phyloP scores from a whole-genome alignment of 352 stramenopile species.

The Phytophthora pisi region DNA sequence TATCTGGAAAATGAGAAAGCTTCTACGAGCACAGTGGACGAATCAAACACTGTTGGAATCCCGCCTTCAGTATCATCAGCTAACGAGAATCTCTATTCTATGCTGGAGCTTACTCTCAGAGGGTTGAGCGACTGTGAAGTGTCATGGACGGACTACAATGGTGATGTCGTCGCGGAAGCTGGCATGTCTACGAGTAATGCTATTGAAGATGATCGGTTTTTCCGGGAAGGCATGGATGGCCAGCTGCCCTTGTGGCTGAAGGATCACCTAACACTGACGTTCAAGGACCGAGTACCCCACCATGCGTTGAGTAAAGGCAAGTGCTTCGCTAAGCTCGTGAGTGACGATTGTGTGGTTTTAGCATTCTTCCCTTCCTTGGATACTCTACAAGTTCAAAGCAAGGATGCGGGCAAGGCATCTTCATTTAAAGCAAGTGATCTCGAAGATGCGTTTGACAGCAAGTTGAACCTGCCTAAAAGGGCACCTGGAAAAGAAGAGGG shows the following conservation, averaged over 20 bases:
- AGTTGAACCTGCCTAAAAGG: conserved; percentile 10
- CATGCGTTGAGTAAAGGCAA: conserved; percentile 68
- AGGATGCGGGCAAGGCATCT: conserved; percentile 23
- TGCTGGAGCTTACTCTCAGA: conserved; percentile 78
- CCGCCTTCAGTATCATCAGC: conserved; percentile 51
- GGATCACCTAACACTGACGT: conserved; percentile 46
- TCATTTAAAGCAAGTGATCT: conserved; percentile 12
- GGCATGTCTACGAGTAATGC: conserved; percentile 14
- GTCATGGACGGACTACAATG: conserved; percentile 81
- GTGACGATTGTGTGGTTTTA: conserved; percentile 72
- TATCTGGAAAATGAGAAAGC: conserved; percentile 64
- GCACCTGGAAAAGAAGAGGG: conserved; percentile 19
- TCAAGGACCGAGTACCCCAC: conserved; percentile 43
- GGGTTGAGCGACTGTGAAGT: conserved; percentile 88
- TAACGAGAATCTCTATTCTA: conserved; percentile 88
- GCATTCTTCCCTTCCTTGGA: conserved; percentile 81
- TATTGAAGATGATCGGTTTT: conserved; percentile 49
- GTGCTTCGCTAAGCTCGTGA: conserved; percentile 88
- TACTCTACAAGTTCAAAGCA: conserved; percentile 52
- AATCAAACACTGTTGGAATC: conserved; percentile 1
- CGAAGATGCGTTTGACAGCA: conserved; percentile 14
- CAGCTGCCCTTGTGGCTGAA: conserved; percentile 83
- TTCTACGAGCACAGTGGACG: conserved; percentile 9
- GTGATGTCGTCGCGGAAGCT: conserved; percentile 36
- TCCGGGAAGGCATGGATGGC: conserved; percentile 49